phyloP scores from a whole-genome alignment of 768 basidiomycete genomes.

The Lactarius hengduanensis region DNA sequence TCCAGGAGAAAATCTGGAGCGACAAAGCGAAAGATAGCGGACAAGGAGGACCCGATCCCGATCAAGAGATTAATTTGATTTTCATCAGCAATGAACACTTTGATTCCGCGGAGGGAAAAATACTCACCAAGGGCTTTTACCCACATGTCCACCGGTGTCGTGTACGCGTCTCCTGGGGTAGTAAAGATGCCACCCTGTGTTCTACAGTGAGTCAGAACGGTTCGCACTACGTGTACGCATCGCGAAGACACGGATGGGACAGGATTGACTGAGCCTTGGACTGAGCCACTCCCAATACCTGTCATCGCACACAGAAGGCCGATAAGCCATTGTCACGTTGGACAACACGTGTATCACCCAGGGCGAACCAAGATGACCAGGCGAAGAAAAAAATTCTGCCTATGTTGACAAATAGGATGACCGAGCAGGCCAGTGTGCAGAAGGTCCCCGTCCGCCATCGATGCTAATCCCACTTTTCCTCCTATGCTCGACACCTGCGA shows the following conservation, averaged over 20 bases:
- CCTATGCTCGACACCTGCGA: not conserved
- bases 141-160: constrained; percentile 90
- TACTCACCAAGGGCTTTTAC: constrained; percentile 77
- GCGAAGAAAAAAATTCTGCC: constrained; percentile 6
- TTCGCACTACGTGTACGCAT: not conserved
- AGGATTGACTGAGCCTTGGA: not conserved
- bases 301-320: constrained; percentile 4
- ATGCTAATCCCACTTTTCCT: not conserved
- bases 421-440: not conserved
- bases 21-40: not conserved
- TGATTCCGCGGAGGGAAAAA: constrained; percentile 29
- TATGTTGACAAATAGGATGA: not conserved
- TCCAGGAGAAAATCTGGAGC: constrained; percentile 67
- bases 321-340: constrained; percentile 6
- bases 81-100: constrained; percentile 40
- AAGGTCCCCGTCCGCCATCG: not conserved
- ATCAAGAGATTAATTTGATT: constrained; percentile 51
- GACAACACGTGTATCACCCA: constrained; percentile 10
- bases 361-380: constrained; percentile 2
- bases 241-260: not conserved
- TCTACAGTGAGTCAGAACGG: constrained; percentile 40
- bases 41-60: constrained; percentile 21
- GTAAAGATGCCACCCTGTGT: constrained; percentile 87
- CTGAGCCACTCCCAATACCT: not conserved
- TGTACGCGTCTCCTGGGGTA: constrained; percentile 82